Evolutionary conservation across 352 stramenopile genomes (phyloP), one percentile per base, ranked within the genome.

Genomic region (Pythium brachiatum): DNA sequence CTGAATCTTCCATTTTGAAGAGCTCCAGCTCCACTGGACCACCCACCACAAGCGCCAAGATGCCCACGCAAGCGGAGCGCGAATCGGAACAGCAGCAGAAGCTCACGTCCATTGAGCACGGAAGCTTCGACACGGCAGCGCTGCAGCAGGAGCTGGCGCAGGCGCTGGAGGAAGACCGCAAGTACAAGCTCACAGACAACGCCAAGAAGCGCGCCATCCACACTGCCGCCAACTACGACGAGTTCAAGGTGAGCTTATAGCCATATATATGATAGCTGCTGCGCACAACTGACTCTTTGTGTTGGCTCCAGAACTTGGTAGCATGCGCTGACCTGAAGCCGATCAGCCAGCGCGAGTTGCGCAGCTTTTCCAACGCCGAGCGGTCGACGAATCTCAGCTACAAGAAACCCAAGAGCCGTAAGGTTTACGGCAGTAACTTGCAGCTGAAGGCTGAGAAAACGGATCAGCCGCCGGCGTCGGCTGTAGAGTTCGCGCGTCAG

Each of bases 181-280:
- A 89, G 23, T 95, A 95, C 69, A 92, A 90, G 59, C 73, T 86
- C 38, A 95, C 87, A 0, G 87, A 95, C 69, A 80, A 62, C 46
- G 90, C 91, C 79, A 95, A 95, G 70, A 95, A 95, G 65, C 87
- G 85, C 5, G 87, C 87, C 48, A 95, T 94, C 63, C 85, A 93
- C 64, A 92, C 83, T 0, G 85, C 87, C 2, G 66, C 73, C 6
- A 94, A 68, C 73, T 95, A 94, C 66, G 83, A 95, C 57, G 87
- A 95, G 55, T 94, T 95, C 67, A 90, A 89, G 70, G 86, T 92
- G 18, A 47, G 36, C 29, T 16, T 5, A 15, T 13, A 16, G 11
- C 20, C n/a, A 4, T 56, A 34, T 34, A 11, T 9, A 9, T 34
- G 29, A 9, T n/a, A n/a, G n/a, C n/a, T n/a, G n/a, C n/a, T n/a